Evolutionary conservation across 208 protist genomes (phyloP).

Genomic region (Crithidia thermophila): DNA sequence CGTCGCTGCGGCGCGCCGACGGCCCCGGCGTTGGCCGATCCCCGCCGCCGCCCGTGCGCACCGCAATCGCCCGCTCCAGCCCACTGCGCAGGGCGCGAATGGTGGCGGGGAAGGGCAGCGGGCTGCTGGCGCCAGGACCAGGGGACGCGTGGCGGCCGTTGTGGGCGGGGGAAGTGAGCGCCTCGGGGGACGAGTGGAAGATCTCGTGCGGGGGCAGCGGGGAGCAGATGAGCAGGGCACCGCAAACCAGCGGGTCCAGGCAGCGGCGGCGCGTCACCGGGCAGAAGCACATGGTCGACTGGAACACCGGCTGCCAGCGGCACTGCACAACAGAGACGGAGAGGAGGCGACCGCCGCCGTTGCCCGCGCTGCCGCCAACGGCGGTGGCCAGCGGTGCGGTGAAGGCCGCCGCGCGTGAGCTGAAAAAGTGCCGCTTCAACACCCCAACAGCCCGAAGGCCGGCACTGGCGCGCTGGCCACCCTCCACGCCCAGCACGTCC

Average conservation of each 20-base stretch:
- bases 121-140: background rate
- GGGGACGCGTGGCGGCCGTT: background rate
- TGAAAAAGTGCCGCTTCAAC: constrained; percentile 33
- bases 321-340: constrained; percentile 31
- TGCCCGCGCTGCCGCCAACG: no score
- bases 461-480: background rate
- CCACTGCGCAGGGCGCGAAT: constrained; percentile 28
- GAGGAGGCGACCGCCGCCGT: no score
- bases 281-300: constrained; percentile 81
- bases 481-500: constrained; percentile 1
- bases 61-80: constrained; percentile 11
- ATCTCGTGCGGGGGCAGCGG: constrained; percentile 17
- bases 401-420: constrained; percentile 20
- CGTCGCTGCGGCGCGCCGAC: background rate
- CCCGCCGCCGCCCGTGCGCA: background rate
- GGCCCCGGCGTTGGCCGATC: constrained; percentile 1
- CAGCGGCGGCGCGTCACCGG: constrained; percentile 78
- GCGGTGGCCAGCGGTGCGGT: constrained; percentile 9
- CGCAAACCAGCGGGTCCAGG: constrained; percentile 61
- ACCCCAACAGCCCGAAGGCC: background rate
- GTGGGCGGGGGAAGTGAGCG: background rate
- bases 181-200: background rate
- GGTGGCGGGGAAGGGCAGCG: constrained; percentile 16
- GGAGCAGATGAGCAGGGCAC: constrained; percentile 26
- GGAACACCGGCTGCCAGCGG: constrained; percentile 60